Conservation (phyloP, 495 filamentous ascomycete species). For the Penicillium robsamsonii region DNA sequence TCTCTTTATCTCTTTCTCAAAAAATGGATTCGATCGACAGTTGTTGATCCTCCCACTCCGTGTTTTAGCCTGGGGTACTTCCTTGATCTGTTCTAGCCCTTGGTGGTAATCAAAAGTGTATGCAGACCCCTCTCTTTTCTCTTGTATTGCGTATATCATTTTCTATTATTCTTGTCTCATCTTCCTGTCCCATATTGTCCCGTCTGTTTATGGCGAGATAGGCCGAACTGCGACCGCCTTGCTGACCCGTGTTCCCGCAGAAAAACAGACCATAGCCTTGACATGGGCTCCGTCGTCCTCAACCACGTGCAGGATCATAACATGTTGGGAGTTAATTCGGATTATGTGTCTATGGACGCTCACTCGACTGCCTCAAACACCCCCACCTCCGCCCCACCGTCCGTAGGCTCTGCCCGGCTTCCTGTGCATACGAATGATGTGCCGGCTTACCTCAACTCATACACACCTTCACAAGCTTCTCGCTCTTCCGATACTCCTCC, state of each 20-base stretch:
- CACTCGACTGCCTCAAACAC: constrained; percentile 39
- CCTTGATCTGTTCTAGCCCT: constrained; percentile 17
- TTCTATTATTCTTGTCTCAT: not conserved
- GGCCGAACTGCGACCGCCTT: constrained; percentile 17
- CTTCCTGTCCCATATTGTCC: too few species aligned
- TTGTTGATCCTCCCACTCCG: constrained; percentile 12
- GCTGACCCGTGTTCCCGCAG: constrained; percentile 16
- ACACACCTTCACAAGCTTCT: constrained; percentile 28
- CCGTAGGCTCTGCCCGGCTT: constrained; percentile 39
- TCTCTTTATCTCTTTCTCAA: constrained; percentile 9
- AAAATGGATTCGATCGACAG: constrained; percentile 13
- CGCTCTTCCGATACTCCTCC: constrained; percentile 28
- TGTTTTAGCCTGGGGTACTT: constrained; percentile 12
- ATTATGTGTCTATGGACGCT: constrained; percentile 28
- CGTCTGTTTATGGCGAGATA: constrained; percentile 7
- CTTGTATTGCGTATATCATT: constrained; percentile 1
- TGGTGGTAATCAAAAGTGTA: not conserved
- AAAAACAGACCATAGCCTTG: constrained; percentile 15
- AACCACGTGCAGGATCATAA: constrained; percentile 48
- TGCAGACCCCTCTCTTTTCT: constrained; percentile 10
- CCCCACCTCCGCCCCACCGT: constrained; percentile 46
- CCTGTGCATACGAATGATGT: constrained; percentile 38
- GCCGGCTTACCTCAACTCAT: constrained; percentile 43
- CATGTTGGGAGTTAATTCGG: constrained; percentile 50
- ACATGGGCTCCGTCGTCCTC: constrained; percentile 49